A percentile compares a stretch with the other conserved stretches of the same genome.
Evolutionary conservation across 441 rosid genomes (phyloP).

Genomic region (Erodium texanum): DNA sequence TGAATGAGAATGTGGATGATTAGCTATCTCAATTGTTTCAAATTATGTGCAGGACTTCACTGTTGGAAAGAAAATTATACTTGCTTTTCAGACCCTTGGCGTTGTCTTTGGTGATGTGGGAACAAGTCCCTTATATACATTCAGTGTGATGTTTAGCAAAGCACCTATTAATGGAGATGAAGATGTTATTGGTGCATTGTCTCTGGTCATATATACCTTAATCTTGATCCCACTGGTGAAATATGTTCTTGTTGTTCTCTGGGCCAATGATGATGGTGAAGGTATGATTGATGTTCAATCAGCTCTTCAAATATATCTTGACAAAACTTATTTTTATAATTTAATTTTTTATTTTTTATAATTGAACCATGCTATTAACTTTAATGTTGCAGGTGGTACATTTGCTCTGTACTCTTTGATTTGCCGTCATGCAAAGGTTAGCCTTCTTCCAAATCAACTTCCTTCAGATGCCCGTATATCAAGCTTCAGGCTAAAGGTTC

Average conservation of each 20-base stretch:
- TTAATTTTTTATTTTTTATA: too few relatives aligned
- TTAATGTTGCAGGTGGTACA: conserved; percentile 67
- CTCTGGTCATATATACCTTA: conserved; percentile 75
- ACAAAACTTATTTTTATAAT: too few relatives aligned
- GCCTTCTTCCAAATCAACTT: conserved; percentile 93
- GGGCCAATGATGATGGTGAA: conserved; percentile 99
- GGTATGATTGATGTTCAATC: conserved; percentile 32
- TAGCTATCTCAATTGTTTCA: conserved; percentile 4
- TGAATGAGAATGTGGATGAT: background rate
- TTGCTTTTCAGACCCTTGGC: conserved; percentile 87
- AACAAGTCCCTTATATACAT: conserved; percentile 89
- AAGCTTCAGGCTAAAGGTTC: conserved; percentile 91
- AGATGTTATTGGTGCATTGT: conserved; percentile 87
- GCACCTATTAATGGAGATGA: conserved; percentile 68
- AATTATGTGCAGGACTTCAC: conserved; percentile 55
- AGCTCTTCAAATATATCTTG: background rate
- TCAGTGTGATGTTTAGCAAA: conserved; percentile 84
- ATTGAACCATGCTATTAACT: background rate
- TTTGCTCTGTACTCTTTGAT: conserved; percentile 91
- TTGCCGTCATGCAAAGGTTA: conserved; percentile 90
- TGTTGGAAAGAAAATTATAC: conserved; percentile 59
- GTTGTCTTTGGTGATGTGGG: conserved; percentile 98
- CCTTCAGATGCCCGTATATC: conserved; percentile 93
- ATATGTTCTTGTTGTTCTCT: conserved; percentile 85
- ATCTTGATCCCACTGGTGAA: conserved; percentile 78